A percentile compares a stretch with the other conserved stretches of the same genome.
Conservation (phyloP, 2,329 filamentous ascomycete genomes). For the Fusarium setosum region DNA sequence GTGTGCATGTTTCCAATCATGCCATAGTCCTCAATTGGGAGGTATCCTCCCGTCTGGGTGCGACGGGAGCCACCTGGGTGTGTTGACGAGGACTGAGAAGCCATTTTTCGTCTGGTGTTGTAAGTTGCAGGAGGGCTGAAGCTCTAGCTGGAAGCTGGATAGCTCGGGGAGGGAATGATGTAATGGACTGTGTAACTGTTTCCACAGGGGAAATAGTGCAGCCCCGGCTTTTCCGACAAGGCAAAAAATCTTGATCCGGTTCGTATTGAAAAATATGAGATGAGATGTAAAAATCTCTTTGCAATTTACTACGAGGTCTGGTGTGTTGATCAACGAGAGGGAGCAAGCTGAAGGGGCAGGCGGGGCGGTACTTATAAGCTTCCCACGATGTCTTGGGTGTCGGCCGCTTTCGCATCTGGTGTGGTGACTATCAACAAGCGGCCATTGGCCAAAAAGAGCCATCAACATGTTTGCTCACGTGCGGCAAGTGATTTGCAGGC, state of each 20-base stretch:
- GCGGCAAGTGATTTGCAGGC: too few relatives aligned
- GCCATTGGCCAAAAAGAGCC: too few relatives aligned
- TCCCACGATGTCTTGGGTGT: too few relatives aligned
- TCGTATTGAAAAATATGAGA: not conserved
- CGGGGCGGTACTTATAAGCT: too few relatives aligned
- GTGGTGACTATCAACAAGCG: too few relatives aligned
- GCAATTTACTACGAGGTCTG: not conserved
- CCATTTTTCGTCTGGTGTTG: constrained; percentile 42
- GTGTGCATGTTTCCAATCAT: constrained; percentile 86
- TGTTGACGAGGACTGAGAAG: constrained; percentile 46
- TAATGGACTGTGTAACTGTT: constrained; percentile 33
- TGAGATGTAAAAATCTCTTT: not conserved
- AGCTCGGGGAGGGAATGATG: constrained; percentile 34
- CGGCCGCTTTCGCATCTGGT: too few relatives aligned
- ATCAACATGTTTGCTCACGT: too few relatives aligned
- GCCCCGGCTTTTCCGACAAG: constrained; percentile 9
- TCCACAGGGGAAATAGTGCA: not conserved
- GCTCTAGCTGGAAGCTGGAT: not conserved
- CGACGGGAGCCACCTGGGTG: constrained; percentile 48
- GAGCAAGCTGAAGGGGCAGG: not conserved
- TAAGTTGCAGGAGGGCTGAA: constrained; percentile 1
- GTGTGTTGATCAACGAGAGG: not conserved
- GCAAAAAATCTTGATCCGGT: constrained; percentile 8
- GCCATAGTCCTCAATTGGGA: constrained; percentile 80
- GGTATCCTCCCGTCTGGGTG: constrained; percentile 59